Base-by-base conservation (phyloP, 257 asterid genomes). In the Solanum medicagineum region DNA sequence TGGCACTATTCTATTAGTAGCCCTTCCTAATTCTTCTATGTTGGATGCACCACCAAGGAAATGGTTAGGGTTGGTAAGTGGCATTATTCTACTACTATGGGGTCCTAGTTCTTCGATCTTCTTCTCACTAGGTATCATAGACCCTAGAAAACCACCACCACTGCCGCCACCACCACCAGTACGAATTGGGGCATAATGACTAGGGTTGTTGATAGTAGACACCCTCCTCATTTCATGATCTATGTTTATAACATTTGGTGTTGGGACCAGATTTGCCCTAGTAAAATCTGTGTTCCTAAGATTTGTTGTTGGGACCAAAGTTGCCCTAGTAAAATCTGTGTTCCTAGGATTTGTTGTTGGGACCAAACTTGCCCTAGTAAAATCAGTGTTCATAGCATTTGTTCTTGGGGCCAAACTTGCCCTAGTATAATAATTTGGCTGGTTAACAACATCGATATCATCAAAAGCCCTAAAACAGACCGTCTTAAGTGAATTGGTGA, bases 401-500 rank as follows among this genome's bases (percentile, higher is more conserved):
- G 20, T 75, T 60, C n/a, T 8, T 59, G 66, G 22, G 4, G 29
- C 63, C 22, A n/a, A 11, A 9, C 2, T 22, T 71, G 19, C 36
- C 75, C 4, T 44, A 55, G 77, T 54, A 32, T 8, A n/a, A 51
- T 49, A 59, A 3, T 49, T 53, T 26, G 83, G 65, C 13, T 79
- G 63, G 13, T 40, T 84, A 24, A 85, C 36, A 15, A 66, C 73
- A 29, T 29, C 7, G n/a, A 94, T 91, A 49, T 92, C 97, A 0
- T 51, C 70, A 20, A 94, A 92, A 10, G 83, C 83, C 19, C 83
- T 53, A 26, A 79, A 14, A 12, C 83, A 79, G 53, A 79, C 17
- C n/a, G 13, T 53, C 17, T 79, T 10, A 53, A 79, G 45, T 42
- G 42, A 26, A 15, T 53, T 2, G 2, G 65, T 53, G 7, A 79